Conservation (phyloP, 495 filamentous ascomycete species). For the Neurospora sp. region DNA sequence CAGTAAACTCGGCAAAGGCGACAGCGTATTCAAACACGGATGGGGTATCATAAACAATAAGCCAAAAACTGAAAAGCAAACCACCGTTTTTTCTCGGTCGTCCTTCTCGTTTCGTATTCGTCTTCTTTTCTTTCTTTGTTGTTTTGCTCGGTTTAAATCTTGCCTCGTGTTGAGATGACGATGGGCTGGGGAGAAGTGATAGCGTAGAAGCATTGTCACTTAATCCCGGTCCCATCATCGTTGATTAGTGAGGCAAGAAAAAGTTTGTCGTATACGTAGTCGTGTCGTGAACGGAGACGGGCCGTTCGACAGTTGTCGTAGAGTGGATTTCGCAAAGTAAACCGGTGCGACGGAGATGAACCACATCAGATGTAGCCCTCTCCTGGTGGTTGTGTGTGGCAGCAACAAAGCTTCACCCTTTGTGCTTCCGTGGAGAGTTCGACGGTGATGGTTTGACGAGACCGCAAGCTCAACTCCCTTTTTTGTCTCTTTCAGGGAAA, state of each 20-base stretch:
- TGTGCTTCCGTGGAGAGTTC: slow-evolving; percentile 14
- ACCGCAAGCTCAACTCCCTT: slow-evolving; percentile 7
- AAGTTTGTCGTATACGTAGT: not conserved
- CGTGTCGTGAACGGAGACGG: not conserved
- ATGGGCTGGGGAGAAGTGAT: slow-evolving; percentile 14
- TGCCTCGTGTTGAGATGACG: not conserved
- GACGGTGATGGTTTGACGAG: not conserved
- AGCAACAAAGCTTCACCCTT: slow-evolving; percentile 5
- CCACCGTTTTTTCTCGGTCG: not conserved
- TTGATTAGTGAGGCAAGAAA: not conserved
- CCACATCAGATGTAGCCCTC: not conserved
- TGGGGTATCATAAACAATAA: slow-evolving; percentile 45
- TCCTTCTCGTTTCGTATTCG: not conserved
- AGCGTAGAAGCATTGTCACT: slow-evolving; percentile 36
- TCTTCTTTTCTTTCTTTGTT: not conserved
- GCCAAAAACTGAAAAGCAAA: slow-evolving; percentile 9
- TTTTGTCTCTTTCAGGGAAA: slow-evolving; percentile 1
- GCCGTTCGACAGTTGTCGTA: not conserved
- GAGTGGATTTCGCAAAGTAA: not conserved
- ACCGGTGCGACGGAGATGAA: not conserved
- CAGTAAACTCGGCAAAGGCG: slow-evolving; percentile 11
- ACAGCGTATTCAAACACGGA: slow-evolving; percentile 43
- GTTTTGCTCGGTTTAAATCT: not conserved
- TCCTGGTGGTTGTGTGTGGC: not conserved
- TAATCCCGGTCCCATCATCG: slow-evolving; percentile 2